Conservation (phyloP, 1,139 yeast species). For the Saccharomyces hybrid region DNA sequence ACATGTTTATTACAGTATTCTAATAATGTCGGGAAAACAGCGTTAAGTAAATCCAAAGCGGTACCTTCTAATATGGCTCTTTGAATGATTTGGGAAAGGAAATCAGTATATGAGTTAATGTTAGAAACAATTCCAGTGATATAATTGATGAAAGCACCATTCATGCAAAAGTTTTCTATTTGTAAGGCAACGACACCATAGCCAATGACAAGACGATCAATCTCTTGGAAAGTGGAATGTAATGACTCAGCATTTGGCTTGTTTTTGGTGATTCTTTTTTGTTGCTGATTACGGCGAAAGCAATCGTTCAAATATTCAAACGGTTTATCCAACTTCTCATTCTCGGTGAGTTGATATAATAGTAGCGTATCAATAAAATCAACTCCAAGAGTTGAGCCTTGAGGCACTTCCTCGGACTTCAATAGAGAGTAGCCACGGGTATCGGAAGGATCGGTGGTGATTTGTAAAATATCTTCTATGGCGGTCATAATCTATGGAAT, state of each 20-base stretch:
- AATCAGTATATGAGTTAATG: conserved; percentile 42
- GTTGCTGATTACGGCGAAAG: conserved; percentile 25
- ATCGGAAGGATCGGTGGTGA: conserved; percentile 18
- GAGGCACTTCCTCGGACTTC: conserved; percentile 12
- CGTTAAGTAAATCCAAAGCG: conserved; percentile 50
- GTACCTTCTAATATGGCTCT: conserved; percentile 62
- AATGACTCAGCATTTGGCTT: conserved; percentile 32
- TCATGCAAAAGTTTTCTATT: conserved; percentile 34
- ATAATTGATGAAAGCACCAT: conserved; percentile 23
- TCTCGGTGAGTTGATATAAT: conserved; percentile 30
- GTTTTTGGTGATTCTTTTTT: conserved; percentile 22
- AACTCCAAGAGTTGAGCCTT: conserved; percentile 5
- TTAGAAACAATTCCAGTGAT: conserved; percentile 33
- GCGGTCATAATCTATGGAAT: conserved; percentile 14
- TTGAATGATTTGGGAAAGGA: conserved; percentile 49
- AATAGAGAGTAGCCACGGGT: conserved; percentile 17
- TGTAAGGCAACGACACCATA: conserved; percentile 68
- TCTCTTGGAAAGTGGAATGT: conserved; percentile 39
- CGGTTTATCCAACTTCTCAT: conserved; percentile 18
- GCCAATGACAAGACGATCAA: conserved; percentile 49
- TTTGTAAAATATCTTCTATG: conserved; percentile 27
- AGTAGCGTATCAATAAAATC: conserved; percentile 27
- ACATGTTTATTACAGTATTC: conserved; percentile 13
- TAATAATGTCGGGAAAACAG: conserved; percentile 44
- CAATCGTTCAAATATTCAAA: conserved; percentile 27